Conservation (phyloP, 371 early-diverging fungal genomes). For the Dinochytrium kinnereticum region DNA sequence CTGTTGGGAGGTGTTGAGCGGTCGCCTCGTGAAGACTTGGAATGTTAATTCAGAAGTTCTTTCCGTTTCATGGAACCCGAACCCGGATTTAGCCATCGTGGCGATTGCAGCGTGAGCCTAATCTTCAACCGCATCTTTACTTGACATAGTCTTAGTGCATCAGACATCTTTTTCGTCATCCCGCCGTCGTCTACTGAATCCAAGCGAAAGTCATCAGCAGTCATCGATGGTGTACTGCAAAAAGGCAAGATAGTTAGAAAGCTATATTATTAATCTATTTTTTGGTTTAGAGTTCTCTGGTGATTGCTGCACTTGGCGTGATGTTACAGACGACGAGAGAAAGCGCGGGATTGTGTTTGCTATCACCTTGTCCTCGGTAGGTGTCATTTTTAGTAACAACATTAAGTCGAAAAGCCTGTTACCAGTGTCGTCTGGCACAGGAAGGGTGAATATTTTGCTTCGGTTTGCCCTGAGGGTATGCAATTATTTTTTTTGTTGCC, state of each 20-base stretch:
- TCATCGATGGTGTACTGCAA: conserved; percentile 9
- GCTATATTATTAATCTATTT: not conserved
- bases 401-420: conserved; percentile 53
- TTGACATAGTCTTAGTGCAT: not conserved
- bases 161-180: not conserved
- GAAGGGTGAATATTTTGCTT: conserved; percentile 94
- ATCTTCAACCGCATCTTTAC: not conserved
- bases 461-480: conserved; percentile 72
- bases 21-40: conserved; percentile 82
- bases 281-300: not conserved
- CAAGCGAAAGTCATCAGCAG: not conserved
- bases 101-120: conserved; percentile 66
- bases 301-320: conserved; percentile 57
- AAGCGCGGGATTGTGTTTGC: conserved; percentile 15
- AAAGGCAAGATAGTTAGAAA: not conserved
- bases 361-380: conserved; percentile 11
- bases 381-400: not conserved
- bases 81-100: conserved; percentile 73
- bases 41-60: conserved; percentile 66
- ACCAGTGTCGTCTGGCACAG: conserved; percentile 92
- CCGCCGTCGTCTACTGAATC: not conserved
- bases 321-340: conserved; percentile 63
- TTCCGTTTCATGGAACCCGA: conserved; percentile 90
- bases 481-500: not conserved
- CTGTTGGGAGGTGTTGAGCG: conserved; percentile 91